phyloP scores from a whole-genome alignment of 345 rosid species.

The Moricandia arvensis region DNA sequence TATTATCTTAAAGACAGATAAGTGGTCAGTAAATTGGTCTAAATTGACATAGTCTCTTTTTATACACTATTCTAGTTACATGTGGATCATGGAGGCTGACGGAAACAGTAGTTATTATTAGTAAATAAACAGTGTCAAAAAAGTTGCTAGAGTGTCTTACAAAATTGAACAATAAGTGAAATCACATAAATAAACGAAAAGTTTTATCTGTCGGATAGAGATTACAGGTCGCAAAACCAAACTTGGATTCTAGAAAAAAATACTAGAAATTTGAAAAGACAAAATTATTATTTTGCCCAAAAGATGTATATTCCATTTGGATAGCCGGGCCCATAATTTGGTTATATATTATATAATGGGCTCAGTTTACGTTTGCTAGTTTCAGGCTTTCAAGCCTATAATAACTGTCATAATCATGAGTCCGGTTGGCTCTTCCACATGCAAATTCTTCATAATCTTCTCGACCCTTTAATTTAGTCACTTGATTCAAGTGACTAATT shows the following conservation, averaged over 20 bases:
- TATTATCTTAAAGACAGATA: background rate
- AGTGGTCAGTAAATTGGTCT: background rate
- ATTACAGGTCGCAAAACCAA: too few relatives aligned
- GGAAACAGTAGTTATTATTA: background rate
- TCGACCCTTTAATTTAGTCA: background rate
- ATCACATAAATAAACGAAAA: background rate
- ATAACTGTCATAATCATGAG: background rate
- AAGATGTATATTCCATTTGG: background rate
- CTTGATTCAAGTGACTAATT: too few relatives aligned
- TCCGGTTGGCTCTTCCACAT: background rate
- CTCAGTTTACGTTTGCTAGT: background rate
- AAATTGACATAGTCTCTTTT: background rate
- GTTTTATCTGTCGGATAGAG: too few relatives aligned
- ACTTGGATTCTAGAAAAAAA: too few relatives aligned
- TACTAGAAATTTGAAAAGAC: too few relatives aligned
- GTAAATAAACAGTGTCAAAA: background rate
- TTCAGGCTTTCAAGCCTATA: background rate
- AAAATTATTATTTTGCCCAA: background rate
- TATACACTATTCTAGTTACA: background rate
- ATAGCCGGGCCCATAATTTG: background rate
- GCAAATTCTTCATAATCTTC: background rate
- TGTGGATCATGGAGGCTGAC: background rate
- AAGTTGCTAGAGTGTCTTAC: background rate
- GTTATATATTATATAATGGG: background rate
- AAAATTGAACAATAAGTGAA: background rate